Evolutionary conservation across 441 rosid genomes (phyloP).

Genomic region (Iberis amara): DNA sequence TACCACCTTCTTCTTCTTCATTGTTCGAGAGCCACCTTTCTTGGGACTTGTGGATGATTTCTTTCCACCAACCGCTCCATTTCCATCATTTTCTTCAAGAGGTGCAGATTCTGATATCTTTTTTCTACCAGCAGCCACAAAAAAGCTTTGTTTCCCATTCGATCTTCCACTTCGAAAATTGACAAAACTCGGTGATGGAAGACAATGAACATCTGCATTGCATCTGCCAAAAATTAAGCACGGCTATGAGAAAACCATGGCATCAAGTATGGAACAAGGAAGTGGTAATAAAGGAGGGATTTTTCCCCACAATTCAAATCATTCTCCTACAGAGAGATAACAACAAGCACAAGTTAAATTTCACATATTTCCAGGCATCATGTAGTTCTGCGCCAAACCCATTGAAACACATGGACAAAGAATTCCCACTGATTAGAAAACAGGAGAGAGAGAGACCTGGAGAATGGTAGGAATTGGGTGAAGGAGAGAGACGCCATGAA

Average conservation of each 20-base stretch:
- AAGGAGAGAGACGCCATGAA: constrained; percentile 63
- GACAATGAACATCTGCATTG: constrained; percentile 37
- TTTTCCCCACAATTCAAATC: too few species aligned
- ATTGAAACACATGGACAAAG: neutral
- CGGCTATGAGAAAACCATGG: neutral
- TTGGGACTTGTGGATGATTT: constrained; percentile 40
- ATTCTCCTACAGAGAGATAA: constrained; percentile 6
- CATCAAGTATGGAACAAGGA: neutral
- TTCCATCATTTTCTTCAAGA: constrained; percentile 42
- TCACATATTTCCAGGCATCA: constrained; percentile 13
- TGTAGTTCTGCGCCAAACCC: neutral
- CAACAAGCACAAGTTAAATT: constrained; percentile 2
- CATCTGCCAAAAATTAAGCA: constrained; percentile 41
- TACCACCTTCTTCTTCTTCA: constrained; percentile 51
- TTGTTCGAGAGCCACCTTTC: constrained; percentile 39
- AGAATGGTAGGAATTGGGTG: constrained; percentile 47
- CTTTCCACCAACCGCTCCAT: constrained; percentile 42
- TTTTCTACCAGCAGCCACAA: constrained; percentile 47
- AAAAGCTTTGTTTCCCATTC: constrained; percentile 40
- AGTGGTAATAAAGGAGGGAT: too few species aligned
- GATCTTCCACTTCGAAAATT: constrained; percentile 41
- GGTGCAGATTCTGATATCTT: constrained; percentile 38
- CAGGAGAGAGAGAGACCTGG: constrained; percentile 47
- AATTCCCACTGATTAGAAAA: neutral
- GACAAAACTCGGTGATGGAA: constrained; percentile 34